Evolutionary conservation across 2,329 filamentous ascomycete genomes (phyloP), one percentile per base, ranked within the genome.

Genomic region (Pseudogymnoascus pannorum): DNA sequence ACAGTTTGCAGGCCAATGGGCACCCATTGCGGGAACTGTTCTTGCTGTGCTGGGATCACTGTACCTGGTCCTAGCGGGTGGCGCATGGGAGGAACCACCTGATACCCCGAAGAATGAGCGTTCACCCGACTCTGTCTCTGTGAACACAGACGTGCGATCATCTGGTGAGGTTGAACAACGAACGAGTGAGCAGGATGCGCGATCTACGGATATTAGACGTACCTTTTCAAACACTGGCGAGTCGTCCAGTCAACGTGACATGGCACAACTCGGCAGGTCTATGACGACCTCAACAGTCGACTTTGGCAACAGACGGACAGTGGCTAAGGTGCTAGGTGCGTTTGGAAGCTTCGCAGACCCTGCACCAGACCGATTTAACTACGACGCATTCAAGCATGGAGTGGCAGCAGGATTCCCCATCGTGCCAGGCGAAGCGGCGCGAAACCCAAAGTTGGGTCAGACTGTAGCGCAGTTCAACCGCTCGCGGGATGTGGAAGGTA

Each of bases 1-100:
- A 38, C 59, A 77, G 76, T 54, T 40, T 33, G 2, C 60, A 81
- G 79, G 81, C 35, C 82, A 86, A 73, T 86, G 84, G 83, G 78
- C 78, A 12, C 82, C 83, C 0, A 79, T 86, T 7, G 80, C 81
- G 20, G 85, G 81, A 44, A 85, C 84, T 2, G 77, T 72, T 0
- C 73, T 88, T 12, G 84, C 83, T 2, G 76, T 80, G 1, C 59
- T 86, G 0, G 84, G 85, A 0, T 87, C 85, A 0, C 66, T 87
- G 0, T 86, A 84, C 60, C 68, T 87, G 8, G 71, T 81, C 4
- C 66, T 84, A 2, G 61, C 65, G 38, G 44, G 35, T 60, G 20
- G 63, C 65, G 9, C 24, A 31, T 16, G 24, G 18, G n/a, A 61
- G 61, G 20, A 61, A 62, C 22, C 61, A 60, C 16, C 12, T 3